Conservation (phyloP, 1,284 basidiomycete genomes). For the Earliella scabrosa region DNA sequence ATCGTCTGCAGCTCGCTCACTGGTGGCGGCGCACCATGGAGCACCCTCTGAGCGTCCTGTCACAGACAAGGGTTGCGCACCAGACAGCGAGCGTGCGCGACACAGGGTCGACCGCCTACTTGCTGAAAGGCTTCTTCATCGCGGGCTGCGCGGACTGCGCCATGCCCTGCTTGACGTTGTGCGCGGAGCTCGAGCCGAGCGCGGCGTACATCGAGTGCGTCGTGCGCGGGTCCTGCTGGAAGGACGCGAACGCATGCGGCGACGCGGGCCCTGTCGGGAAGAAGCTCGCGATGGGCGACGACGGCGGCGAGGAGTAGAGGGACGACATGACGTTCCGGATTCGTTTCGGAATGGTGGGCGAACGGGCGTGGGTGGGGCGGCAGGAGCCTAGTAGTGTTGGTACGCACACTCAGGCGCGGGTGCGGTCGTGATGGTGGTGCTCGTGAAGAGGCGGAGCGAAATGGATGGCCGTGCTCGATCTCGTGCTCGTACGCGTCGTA, state of each 20-base stretch:
- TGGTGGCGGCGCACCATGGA: background rate
- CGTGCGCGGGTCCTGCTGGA: constrained; percentile 72
- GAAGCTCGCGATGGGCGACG: constrained; percentile 37
- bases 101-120: constrained; percentile 1
- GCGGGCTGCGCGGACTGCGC: constrained; percentile 4
- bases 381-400: background rate
- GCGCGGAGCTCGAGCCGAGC: constrained; percentile 38
- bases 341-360: constrained; percentile 3
- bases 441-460: background rate
- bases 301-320: constrained; percentile 35
- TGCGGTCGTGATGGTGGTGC: background rate
- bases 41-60: background rate
- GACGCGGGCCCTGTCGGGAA: constrained; percentile 42
- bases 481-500: no score
- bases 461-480: background rate
- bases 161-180: constrained; percentile 17
- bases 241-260: constrained; percentile 61
- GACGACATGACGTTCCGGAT: constrained; percentile 32
- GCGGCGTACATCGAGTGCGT: constrained; percentile 67
- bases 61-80: constrained; percentile 9
- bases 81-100: background rate
- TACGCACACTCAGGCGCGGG: background rate
- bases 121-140: constrained; percentile 14
- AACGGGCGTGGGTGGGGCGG: background rate
- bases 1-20: background rate